Evolutionary conservation across 2,329 filamentous ascomycete species (phyloP).

Genomic region (Fusarium redolens): DNA sequence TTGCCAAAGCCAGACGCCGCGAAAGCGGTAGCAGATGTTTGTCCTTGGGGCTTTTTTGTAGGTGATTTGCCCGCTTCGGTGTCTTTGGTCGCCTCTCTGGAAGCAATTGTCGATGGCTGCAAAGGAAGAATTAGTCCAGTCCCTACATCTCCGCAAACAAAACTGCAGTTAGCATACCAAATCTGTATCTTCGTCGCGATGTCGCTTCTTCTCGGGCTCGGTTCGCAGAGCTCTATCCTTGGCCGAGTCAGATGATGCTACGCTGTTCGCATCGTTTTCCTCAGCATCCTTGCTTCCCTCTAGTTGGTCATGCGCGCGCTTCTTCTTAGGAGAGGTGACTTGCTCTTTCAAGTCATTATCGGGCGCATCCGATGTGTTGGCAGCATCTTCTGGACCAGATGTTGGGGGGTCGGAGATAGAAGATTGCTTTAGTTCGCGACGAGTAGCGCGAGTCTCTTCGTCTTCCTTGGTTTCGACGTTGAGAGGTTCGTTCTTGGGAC

Average conservation of each 20-base stretch:
- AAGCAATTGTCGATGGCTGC: constrained; percentile 33
- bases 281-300: constrained; percentile 60
- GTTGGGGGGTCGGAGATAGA: constrained; percentile 65
- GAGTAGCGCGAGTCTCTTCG: constrained; percentile 71
- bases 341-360: constrained; percentile 59
- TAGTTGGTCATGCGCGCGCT: constrained; percentile 69
- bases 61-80: constrained; percentile 38
- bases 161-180: constrained; percentile 46
- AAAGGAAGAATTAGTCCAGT: constrained; percentile 21
- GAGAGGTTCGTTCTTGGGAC: constrained; percentile 52
- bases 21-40: constrained; percentile 71
- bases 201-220: constrained; percentile 74
- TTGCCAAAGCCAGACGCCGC: constrained; percentile 75
- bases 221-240: constrained; percentile 59
- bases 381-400: constrained; percentile 45
- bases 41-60: constrained; percentile 43
- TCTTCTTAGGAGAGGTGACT: constrained; percentile 73
- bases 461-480: constrained; percentile 63
- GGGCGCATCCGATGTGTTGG: constrained; percentile 48
- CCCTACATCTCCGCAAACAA: neutral
- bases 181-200: constrained; percentile 61
- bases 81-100: constrained; percentile 37
- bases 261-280: constrained; percentile 57
- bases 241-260: constrained; percentile 57
- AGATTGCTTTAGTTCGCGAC: constrained; percentile 73